These are phyloP conservation scores for Gloeophyllum trabeum DNA, from an alignment of 768 basidiomycete genomes.

Conservation along the genomic window DNA sequence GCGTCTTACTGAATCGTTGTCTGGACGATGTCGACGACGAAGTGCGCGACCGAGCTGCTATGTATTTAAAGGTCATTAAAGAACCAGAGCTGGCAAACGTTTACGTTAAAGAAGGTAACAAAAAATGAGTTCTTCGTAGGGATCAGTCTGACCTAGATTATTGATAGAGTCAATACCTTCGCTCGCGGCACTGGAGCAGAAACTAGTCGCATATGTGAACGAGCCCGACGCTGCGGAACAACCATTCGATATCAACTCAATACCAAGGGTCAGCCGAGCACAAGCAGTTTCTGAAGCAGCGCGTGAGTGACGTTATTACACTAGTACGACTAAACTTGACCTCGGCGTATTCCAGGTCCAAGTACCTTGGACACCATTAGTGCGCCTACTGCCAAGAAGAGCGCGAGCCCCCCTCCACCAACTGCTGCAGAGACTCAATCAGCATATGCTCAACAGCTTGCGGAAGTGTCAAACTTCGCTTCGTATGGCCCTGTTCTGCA, in stretches of 20 bases:
- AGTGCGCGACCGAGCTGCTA: constrained; percentile 92
- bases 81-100: constrained; percentile 71
- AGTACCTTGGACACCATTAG: constrained; percentile 81
- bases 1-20: constrained; percentile 81
- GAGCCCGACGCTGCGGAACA: constrained; percentile 58
- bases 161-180: constrained; percentile 86
- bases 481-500: constrained; percentile 80
- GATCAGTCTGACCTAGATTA: constrained; percentile 1
- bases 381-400: constrained; percentile 51
- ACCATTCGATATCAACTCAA: constrained; percentile 73
- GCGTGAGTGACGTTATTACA: constrained; percentile 40
- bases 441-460: constrained; percentile 75
- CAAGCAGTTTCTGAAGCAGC: constrained; percentile 85
- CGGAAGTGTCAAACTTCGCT: constrained; percentile 77
- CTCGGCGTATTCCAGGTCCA: constrained; percentile 42
- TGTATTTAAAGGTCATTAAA: constrained; percentile 81
- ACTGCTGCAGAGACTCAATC: constrained; percentile 84
- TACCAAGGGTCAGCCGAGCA: constrained; percentile 91
- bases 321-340: background rate
- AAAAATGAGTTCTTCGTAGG: background rate
- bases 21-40: constrained; percentile 98
- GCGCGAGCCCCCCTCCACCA: constrained; percentile 57
- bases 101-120: constrained; percentile 86
- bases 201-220: constrained; percentile 89
- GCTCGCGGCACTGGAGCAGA: constrained; percentile 77